Evolutionary conservation across 2,329 filamentous ascomycete species (phyloP).

Genomic region (Botryotinia calthae): DNA sequence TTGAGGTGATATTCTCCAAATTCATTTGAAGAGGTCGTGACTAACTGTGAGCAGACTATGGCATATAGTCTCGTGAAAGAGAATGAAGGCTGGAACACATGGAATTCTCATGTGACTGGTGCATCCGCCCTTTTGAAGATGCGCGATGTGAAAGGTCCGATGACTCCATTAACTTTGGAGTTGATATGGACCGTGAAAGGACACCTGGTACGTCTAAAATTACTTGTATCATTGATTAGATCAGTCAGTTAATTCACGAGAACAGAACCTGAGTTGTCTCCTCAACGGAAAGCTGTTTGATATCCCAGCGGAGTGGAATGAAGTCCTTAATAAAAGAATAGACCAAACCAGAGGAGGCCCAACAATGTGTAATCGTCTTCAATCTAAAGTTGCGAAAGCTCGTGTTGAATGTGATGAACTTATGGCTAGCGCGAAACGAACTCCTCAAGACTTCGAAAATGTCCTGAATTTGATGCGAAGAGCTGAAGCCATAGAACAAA

Average conservation of each 20-base stretch:
- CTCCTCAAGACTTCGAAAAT: slow-evolving; percentile 9
- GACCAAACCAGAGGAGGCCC: not conserved
- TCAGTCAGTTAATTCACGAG: not conserved
- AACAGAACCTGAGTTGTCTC: slow-evolving; percentile 12
- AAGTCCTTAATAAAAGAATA: not conserved
- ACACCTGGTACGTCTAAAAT: slow-evolving; percentile 4
- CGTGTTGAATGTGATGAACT: slow-evolving; percentile 15
- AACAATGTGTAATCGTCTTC: slow-evolving; percentile 15
- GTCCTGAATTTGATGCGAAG: slow-evolving; percentile 51
- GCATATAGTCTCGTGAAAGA: slow-evolving; percentile 15
- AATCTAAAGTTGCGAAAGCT: slow-evolving; percentile 11
- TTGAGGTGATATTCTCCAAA: not conserved
- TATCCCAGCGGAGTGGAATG: slow-evolving; percentile 9
- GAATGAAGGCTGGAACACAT: slow-evolving; percentile 15
- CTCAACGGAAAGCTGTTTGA: slow-evolving; percentile 15
- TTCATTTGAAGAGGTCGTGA: not conserved
- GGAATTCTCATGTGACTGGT: slow-evolving; percentile 17
- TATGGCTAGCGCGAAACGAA: slow-evolving; percentile 13
- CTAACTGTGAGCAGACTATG: slow-evolving; percentile 10
- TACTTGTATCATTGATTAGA: not conserved
- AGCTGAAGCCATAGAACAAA: slow-evolving; percentile 51
- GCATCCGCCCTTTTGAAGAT: slow-evolving; percentile 14
- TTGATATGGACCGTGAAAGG: slow-evolving; percentile 11
- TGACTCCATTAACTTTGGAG: slow-evolving; percentile 14
- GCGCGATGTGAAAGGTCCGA: slow-evolving; percentile 12